Conservation (phyloP, 2,329 filamentous ascomycete species). For the Pseudogymnoascus sp. region DNA sequence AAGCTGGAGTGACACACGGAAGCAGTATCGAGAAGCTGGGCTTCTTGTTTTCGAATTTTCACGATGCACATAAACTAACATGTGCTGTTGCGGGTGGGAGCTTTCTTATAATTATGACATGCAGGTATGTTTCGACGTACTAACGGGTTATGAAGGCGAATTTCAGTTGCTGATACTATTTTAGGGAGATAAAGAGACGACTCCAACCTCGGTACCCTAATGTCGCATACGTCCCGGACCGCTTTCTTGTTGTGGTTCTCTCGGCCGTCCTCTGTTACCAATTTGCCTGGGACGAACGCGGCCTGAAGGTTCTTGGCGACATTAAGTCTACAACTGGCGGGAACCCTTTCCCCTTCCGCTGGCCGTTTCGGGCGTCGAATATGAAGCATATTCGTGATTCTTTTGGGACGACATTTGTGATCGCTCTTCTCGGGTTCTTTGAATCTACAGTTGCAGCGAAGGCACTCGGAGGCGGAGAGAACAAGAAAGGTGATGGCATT, state of each 20-base stretch:
- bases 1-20: conserved; percentile 62
- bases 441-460: conserved; percentile 96
- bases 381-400: conserved; percentile 78
- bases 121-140: conserved; percentile 48
- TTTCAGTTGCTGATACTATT: conserved; percentile 14
- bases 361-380: conserved; percentile 71
- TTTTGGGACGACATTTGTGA: conserved; percentile 86
- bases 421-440: conserved; percentile 94
- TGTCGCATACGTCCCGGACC: conserved; percentile 85
- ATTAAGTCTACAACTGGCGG: conserved; percentile 65
- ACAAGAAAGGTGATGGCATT: conserved; percentile 53
- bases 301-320: conserved; percentile 75
- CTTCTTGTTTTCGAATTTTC: conserved; percentile 65
- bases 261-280: conserved; percentile 73
- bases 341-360: conserved; percentile 68
- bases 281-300: conserved; percentile 70
- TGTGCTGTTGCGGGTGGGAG: conserved; percentile 68
- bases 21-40: conserved; percentile 79
- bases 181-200: conserved; percentile 70
- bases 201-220: conserved; percentile 71
- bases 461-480: conserved; percentile 59
- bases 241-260: conserved; percentile 79
- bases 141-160: background rate
- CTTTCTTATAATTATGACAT: conserved; percentile 85
- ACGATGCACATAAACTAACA: conserved; percentile 65